A percentile compares a stretch with the other conserved stretches of the same genome.
These are phyloP conservation scores for Steccherinum ochraceum DNA, from an alignment of 768 basidiomycete genomes.

Conservation along the genomic window DNA sequence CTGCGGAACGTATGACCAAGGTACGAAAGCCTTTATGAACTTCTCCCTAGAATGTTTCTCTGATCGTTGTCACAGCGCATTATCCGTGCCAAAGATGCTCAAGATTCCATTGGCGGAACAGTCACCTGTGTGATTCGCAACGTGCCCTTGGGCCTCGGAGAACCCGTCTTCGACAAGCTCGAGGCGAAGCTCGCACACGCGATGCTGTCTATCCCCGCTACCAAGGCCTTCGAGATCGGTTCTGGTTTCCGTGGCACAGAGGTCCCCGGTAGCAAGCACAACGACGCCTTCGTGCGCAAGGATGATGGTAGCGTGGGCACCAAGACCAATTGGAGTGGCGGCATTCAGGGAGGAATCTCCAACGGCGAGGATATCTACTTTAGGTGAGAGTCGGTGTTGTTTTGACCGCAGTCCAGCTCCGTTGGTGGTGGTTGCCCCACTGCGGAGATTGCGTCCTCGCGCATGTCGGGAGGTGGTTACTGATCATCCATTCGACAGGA, in stretches of 20 bases:
- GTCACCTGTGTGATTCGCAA: constrained; percentile 94
- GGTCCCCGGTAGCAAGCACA: constrained; percentile 89
- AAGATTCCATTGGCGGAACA: constrained; percentile 97
- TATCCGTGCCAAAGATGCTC: constrained; percentile 81
- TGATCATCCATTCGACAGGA: constrained; percentile 33
- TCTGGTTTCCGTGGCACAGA: constrained; percentile 95
- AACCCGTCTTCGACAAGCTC: constrained; percentile 98
- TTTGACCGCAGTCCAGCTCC: constrained; percentile 7
- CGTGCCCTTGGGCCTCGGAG: constrained; percentile 87
- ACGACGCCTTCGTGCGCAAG: constrained; percentile 74
- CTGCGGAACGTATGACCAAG: constrained; percentile 86
- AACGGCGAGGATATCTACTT: constrained; percentile 99
- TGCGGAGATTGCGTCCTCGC: no score
- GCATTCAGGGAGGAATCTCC: constrained; percentile 95
- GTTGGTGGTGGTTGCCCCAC: no score
- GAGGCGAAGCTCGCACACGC: constrained; percentile 94
- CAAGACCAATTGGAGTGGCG: constrained; percentile 91
- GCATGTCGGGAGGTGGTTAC: neutral
- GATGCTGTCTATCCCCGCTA: constrained; percentile 98
- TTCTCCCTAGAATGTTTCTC: constrained; percentile 5
- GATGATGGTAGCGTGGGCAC: constrained; percentile 74
- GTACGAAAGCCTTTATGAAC: constrained; percentile 29
- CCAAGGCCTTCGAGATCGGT: constrained; percentile 97
- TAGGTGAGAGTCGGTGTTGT: constrained; percentile 45
- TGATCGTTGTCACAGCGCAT: constrained; percentile 57